Evolutionary conservation across 1,139 yeast genomes (phyloP), one percentile per base, ranked within the genome.

Genomic region (Suhomyces guaymorum): DNA sequence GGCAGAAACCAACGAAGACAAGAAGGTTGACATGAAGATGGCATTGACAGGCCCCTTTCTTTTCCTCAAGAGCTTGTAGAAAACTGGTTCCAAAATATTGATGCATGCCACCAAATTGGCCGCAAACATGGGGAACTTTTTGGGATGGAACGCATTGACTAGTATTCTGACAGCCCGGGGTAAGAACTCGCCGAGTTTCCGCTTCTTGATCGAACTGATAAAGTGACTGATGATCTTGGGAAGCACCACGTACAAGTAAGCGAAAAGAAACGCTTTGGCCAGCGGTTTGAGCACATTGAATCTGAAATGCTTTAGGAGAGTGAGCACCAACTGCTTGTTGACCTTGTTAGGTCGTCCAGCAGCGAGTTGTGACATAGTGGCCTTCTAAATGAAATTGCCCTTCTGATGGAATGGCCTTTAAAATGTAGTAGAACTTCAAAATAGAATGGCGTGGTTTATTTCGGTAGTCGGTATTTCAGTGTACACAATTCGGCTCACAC

Each of bases 191-290:
- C 12, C 23, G 8, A 27, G 44, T 11, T 47, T 41, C 6, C 51
- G 40, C 8, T 44, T 40, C 21, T 41, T 46, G 15, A 54, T 35
- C n/a, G 53, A 48, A 12, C 37, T 27, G 2, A 48, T 41, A 2
- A 56, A 33, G 17, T 48, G 43, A 23, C 52, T 48, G 14, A 63
- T 32, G 4, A 63, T 35, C 31, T 57, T 54, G 4, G 73, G 72
- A 3, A 65, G 38, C 8, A 59, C 51, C 17, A 65, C 59, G 39
- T 63, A 68, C 14, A 61, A 33, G 42, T 66, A 66, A 3, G 73
- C 66, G n/a, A 65, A 54, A 7, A 55, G 25, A 38, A 61, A 65
- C 1, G 68, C 66, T 24, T 55, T 55, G 2, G 52, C 31, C 1
- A 67, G 54, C n/a, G 42, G 42, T 5, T 21, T 28, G 21, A 31